phyloP scores from a whole-genome alignment of 2,329 filamentous ascomycete species.

The Trichoderma brevicompactum region DNA sequence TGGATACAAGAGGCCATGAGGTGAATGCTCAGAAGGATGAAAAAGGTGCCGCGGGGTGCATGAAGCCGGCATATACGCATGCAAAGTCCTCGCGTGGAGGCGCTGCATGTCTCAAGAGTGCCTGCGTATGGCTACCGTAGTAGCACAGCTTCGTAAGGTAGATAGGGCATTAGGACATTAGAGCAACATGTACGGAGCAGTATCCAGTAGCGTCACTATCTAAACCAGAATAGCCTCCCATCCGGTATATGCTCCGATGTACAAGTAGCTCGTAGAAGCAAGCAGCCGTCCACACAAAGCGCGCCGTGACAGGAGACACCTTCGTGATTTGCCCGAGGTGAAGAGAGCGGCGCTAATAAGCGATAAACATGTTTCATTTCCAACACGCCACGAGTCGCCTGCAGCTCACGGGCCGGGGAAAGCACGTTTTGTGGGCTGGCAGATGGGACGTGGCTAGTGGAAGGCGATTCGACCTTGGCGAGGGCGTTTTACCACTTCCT shows the following conservation, averaged over 20 bases:
- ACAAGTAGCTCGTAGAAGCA: neutral
- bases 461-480: neutral
- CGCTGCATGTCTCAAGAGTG: neutral
- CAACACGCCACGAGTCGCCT: conserved; percentile 25
- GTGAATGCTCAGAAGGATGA: neutral
- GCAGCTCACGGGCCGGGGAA: conserved; percentile 12
- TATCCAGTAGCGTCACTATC: neutral
- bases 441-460: conserved; percentile 6
- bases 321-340: conserved; percentile 1
- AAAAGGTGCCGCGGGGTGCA: neutral
- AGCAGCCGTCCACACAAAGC: conserved; percentile 9
- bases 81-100: neutral
- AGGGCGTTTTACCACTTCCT: neutral
- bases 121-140: neutral
- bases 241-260: neutral
- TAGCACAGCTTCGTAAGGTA: neutral
- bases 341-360: neutral
- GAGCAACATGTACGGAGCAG: neutral
- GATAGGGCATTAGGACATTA: neutral
- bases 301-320: neutral
- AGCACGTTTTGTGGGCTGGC: conserved; percentile 7
- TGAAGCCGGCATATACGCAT: neutral
- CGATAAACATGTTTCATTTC: conserved; percentile 24
- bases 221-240: neutral
- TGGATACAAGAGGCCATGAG: neutral